phyloP scores from a whole-genome alignment of 306 rosid genomes.

The Quercus berberidifolia region DNA sequence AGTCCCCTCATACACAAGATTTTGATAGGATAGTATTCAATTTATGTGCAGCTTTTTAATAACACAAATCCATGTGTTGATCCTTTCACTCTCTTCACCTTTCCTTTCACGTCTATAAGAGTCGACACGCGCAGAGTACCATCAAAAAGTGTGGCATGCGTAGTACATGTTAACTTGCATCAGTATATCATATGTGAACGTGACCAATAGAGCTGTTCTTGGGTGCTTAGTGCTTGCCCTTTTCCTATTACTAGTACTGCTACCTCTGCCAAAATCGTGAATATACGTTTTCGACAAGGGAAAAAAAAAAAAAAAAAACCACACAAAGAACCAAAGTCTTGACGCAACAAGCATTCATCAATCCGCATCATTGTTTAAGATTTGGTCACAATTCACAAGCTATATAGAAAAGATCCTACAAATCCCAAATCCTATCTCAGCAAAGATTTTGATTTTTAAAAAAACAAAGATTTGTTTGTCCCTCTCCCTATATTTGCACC shows the following conservation, averaged over 20 bases:
- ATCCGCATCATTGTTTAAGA: not conserved
- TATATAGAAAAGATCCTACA: too few relatives aligned
- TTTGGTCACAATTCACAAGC: not conserved
- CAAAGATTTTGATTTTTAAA: not conserved
- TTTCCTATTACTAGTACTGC: not conserved
- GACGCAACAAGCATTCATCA: not conserved
- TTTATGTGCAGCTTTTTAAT: too few relatives aligned
- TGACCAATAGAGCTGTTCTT: too few relatives aligned
- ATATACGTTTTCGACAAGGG: not conserved
- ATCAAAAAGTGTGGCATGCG: too few relatives aligned
- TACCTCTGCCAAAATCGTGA: not conserved
- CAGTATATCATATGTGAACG: too few relatives aligned
- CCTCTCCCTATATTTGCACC: slow-evolving; percentile 28
- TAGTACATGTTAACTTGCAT: too few relatives aligned
- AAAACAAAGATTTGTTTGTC: slow-evolving; percentile 5
- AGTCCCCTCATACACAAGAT: too few relatives aligned
- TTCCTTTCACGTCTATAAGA: too few relatives aligned
- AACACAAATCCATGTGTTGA: too few relatives aligned
- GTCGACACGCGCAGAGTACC: too few relatives aligned
- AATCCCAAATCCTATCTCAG: not conserved
- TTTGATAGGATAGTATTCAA: too few relatives aligned
- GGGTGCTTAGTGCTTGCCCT: not conserved
- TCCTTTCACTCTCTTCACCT: too few relatives aligned
- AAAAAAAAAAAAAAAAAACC: not conserved
- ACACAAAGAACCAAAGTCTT: not conserved